A percentile compares a stretch with the other conserved stretches of the same genome.
Conservation (phyloP, 306 rosid species). For the Rosa lucieae region DNA sequence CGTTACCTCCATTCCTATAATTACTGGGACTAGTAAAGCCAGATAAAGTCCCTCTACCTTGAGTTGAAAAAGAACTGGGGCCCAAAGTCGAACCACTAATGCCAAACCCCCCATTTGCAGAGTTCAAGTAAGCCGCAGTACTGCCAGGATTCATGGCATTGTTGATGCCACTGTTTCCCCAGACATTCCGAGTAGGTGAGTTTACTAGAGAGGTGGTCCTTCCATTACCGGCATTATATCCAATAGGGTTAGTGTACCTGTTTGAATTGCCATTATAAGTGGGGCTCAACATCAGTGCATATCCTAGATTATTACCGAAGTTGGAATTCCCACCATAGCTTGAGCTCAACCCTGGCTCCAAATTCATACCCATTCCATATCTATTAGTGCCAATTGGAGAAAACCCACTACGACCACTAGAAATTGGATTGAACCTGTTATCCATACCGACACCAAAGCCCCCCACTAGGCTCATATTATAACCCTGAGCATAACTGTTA, state of each 20-base stretch:
- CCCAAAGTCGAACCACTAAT: slow-evolving; percentile 66
- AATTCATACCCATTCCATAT: slow-evolving; percentile 76
- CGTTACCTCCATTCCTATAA: slow-evolving; percentile 65
- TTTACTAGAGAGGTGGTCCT: slow-evolving; percentile 64
- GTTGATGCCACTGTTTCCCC: slow-evolving; percentile 74
- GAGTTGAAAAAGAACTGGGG: slow-evolving; percentile 43
- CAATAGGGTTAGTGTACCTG: slow-evolving; percentile 76
- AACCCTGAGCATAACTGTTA: slow-evolving; percentile 72
- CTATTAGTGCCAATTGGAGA: slow-evolving; percentile 65
- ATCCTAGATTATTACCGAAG: slow-evolving; percentile 70
- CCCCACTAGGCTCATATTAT: slow-evolving; percentile 76
- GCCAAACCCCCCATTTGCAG: slow-evolving; percentile 71
- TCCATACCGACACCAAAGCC: slow-evolving; percentile 85
- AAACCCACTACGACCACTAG: slow-evolving; percentile 68
- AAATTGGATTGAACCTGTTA: slow-evolving; percentile 76
- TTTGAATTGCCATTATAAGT: slow-evolving; percentile 59
- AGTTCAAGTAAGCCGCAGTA: slow-evolving; percentile 56
- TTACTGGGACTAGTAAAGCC: slow-evolving; percentile 56
- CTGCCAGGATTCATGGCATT: slow-evolving; percentile 47
- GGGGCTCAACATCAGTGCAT: slow-evolving; percentile 71
- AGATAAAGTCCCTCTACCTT: slow-evolving; percentile 64
- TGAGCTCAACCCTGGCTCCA: slow-evolving; percentile 77
- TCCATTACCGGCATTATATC: slow-evolving; percentile 57
- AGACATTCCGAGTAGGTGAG: slow-evolving; percentile 74
- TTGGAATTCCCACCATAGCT: slow-evolving; percentile 64